These are phyloP conservation scores for Hericium coralloides DNA, from an alignment of 768 basidiomycete species.

Conservation along the genomic window DNA sequence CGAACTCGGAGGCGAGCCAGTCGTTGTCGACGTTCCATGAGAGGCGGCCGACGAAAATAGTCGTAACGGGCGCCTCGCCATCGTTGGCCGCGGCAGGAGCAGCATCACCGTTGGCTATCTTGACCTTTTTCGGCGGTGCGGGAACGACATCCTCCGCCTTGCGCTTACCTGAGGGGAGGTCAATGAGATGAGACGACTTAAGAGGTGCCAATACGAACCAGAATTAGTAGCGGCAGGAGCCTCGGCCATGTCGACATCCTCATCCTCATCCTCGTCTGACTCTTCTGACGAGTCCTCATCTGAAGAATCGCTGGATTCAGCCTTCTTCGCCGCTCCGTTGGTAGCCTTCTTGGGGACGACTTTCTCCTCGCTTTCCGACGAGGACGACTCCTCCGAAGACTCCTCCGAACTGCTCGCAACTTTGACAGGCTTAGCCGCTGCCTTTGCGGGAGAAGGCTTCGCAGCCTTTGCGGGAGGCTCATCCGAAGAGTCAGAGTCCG, in stretches of 20 bases:
- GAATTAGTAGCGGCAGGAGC: conserved; percentile 22
- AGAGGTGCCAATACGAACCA: conserved; percentile 1
- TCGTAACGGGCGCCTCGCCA: conserved; percentile 33
- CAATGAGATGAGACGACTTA: background rate
- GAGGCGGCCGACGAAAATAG: conserved; percentile 86
- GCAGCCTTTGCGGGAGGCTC: conserved; percentile 20
- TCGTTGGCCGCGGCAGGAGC: conserved; percentile 29
- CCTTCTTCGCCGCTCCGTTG: conserved; percentile 8
- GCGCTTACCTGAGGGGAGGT: conserved; percentile 50
- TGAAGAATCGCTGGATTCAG: conserved; percentile 12
- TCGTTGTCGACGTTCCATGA: conserved; percentile 98
- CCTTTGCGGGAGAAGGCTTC: conserved; percentile 15
- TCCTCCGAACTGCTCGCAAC: conserved; percentile 18
- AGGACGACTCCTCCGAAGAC: conserved; percentile 13
- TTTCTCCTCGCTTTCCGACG: conserved; percentile 21
- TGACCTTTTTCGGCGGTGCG: conserved; percentile 72
- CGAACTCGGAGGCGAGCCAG: conserved; percentile 87
- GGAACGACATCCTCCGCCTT: conserved; percentile 63
- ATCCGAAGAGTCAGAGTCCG: conserved; percentile 19
- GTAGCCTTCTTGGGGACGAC: background rate
- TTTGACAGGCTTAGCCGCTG: conserved; percentile 16
- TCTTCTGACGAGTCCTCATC: conserved; percentile 23
- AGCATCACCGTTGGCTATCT: conserved; percentile 53
- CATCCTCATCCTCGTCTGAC: conserved; percentile 27
- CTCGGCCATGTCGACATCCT: conserved; percentile 55